Conservation (phyloP, 2,329 filamentous ascomycete genomes). For the Fusarium sp. region DNA sequence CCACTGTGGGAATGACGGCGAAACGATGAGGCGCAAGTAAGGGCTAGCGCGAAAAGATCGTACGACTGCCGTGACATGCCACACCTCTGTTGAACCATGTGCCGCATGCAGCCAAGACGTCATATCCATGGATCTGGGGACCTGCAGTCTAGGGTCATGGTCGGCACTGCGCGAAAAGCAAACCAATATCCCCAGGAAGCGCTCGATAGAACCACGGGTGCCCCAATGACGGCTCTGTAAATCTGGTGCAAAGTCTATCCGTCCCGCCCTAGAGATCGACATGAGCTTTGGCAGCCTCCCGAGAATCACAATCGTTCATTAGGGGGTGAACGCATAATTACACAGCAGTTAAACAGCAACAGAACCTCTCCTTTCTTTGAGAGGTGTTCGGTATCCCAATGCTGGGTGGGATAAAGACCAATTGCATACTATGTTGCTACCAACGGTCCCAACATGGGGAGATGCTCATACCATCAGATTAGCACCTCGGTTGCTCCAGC, state of each 20-base stretch:
- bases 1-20: slow-evolving; percentile 41
- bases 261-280: slow-evolving; percentile 43
- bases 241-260: slow-evolving; percentile 43
- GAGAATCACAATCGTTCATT: slow-evolving; percentile 15
- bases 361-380: slow-evolving; percentile 7
- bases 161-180: slow-evolving; percentile 49
- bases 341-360: slow-evolving; percentile 4
- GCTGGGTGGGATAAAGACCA: background rate
- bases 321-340: slow-evolving; percentile 37
- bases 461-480: slow-evolving; percentile 34
- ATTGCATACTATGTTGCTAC: slow-evolving; percentile 5
- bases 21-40: slow-evolving; percentile 39
- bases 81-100: slow-evolving; percentile 44
- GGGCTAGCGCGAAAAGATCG: slow-evolving; percentile 46
- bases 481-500: slow-evolving; percentile 34
- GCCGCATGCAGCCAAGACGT: slow-evolving; percentile 47
- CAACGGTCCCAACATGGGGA: slow-evolving; percentile 27
- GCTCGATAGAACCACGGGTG: slow-evolving; percentile 22
- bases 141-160: slow-evolving; percentile 40
- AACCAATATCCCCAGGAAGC: slow-evolving; percentile 42
- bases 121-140: slow-evolving; percentile 45
- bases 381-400: background rate
- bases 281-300: slow-evolving; percentile 37
- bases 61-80: slow-evolving; percentile 47
- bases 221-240: slow-evolving; percentile 30